These are phyloP conservation scores for Pestalotiopsis sp. DNA, from an alignment of 2,329 filamentous ascomycete genomes.

Conservation along the genomic window DNA sequence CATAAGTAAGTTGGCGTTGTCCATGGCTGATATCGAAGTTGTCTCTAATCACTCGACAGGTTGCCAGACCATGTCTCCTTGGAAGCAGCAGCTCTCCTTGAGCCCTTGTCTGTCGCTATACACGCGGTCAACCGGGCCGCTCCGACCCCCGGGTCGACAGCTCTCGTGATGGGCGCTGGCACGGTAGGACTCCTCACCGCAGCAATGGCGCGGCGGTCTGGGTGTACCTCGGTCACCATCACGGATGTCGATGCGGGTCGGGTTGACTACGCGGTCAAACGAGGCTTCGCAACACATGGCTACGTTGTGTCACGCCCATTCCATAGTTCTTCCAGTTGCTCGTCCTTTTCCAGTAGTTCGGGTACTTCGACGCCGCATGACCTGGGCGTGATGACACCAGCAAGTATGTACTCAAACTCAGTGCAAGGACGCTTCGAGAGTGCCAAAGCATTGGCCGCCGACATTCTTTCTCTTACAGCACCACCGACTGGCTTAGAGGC, in stretches of 20 bases:
- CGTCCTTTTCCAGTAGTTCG: constrained; percentile 42
- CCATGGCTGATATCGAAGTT: background rate
- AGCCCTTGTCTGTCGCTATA: constrained; percentile 64
- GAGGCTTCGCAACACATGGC: constrained; percentile 63
- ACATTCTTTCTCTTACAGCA: constrained; percentile 48
- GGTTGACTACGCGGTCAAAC: constrained; percentile 60
- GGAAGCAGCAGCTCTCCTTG: constrained; percentile 61
- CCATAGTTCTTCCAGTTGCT: constrained; percentile 45
- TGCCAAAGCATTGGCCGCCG: constrained; percentile 51
- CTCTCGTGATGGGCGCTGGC: constrained; percentile 67
- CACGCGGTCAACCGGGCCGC: constrained; percentile 61
- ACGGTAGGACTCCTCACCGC: constrained; percentile 66
- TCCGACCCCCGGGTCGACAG: constrained; percentile 54
- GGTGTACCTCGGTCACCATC: constrained; percentile 61
- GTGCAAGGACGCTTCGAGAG: constrained; percentile 50
- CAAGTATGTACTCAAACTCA: constrained; percentile 47
- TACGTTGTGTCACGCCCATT: constrained; percentile 52
- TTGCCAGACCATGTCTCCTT: constrained; percentile 62
- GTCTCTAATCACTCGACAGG: constrained; percentile 35
- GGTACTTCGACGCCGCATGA: constrained; percentile 51
- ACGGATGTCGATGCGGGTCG: constrained; percentile 63
- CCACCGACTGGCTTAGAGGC: constrained; percentile 32
- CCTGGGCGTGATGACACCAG: constrained; percentile 43
- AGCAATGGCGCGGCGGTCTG: constrained; percentile 63
- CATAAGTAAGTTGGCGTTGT: constrained; percentile 51